Evolutionary conservation across 169 alveolate species (phyloP), one percentile per base, ranked within the genome.

Genomic region (Plasmodium ovale): DNA sequence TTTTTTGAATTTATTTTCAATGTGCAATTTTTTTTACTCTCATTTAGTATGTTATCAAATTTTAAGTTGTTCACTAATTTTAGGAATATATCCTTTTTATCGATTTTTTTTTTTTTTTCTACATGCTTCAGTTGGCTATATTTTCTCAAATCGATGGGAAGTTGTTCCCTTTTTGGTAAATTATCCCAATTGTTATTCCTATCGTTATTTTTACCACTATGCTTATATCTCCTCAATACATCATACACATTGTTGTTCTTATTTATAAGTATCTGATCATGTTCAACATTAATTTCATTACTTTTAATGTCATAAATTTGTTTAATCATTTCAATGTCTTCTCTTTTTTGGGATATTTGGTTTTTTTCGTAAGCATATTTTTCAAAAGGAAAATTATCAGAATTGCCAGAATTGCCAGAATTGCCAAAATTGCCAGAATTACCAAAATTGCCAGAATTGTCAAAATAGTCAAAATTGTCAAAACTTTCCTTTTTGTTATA

Each of bases 31-130:
- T 56, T 72, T 72, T 72, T 72, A 29, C 56, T 72, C 31, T 72
- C 87, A 56, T 29, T 44, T 62, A 72, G 56, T 72, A 72, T 72
- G 53, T 72, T 72, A 3, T 72, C 87, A 72, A 72, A 72, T 72
- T 72, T 72, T 16, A 72, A 23, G 58, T 47, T 56, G 35, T 72
- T 56, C 23, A 72, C 72, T 35, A 72, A 23, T 42, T 49, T 62
- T 42, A 77, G 54, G 23, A 77, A 49, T 31, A 54, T 47, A 37
- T 62, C 88, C 54, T 54, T 77, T 53, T 49, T 77, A 19, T 16
- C 49, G 27, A 19, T 23, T 23, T 54, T 56, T 25, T 72, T 27
- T 33, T 54, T 56, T 29, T 72, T 53, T 6, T 72, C 87, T 72
- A n/a, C 27, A 31, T 19, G 35, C 31, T 72, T 77, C 53, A 27